These are phyloP conservation scores for Alternaria sp. DNA, from an alignment of 2,329 filamentous ascomycete species.

Conservation along the genomic window DNA sequence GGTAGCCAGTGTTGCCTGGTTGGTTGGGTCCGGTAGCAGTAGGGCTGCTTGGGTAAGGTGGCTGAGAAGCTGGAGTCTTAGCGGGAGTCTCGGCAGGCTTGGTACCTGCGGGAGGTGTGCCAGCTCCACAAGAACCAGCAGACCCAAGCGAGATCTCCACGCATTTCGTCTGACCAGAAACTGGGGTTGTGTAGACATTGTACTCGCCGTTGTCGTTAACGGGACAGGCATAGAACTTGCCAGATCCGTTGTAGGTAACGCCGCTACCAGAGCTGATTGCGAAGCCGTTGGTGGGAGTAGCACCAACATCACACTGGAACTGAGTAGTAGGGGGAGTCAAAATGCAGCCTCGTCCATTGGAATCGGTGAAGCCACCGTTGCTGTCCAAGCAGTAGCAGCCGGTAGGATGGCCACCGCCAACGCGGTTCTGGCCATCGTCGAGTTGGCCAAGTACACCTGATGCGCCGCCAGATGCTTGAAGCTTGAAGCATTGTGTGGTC, in stretches of 20 bases:
- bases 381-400: slow-evolving; percentile 65
- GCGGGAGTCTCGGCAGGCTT: background rate
- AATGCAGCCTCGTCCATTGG: slow-evolving; percentile 67
- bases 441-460: slow-evolving; percentile 67
- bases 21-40: background rate
- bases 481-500: slow-evolving; percentile 29
- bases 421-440: slow-evolving; percentile 67
- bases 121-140: slow-evolving; percentile 32
- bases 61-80: background rate
- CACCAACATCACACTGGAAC: slow-evolving; percentile 68
- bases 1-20: background rate
- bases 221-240: slow-evolving; percentile 68
- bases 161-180: slow-evolving; percentile 58
- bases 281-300: slow-evolving; percentile 62
- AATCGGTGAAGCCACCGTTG: slow-evolving; percentile 61
- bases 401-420: slow-evolving; percentile 60
- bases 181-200: slow-evolving; percentile 62
- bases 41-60: background rate
- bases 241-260: slow-evolving; percentile 61
- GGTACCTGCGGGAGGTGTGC: slow-evolving; percentile 14
- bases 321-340: slow-evolving; percentile 67
- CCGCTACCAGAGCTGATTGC: slow-evolving; percentile 62
- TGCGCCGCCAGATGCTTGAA: slow-evolving; percentile 37
- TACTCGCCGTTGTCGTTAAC: slow-evolving; percentile 64
- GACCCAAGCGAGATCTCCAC: slow-evolving; percentile 57